Evolutionary conservation across 2,329 filamentous ascomycete genomes (phyloP).

Genomic region (Phyllosticta capitalensis): DNA sequence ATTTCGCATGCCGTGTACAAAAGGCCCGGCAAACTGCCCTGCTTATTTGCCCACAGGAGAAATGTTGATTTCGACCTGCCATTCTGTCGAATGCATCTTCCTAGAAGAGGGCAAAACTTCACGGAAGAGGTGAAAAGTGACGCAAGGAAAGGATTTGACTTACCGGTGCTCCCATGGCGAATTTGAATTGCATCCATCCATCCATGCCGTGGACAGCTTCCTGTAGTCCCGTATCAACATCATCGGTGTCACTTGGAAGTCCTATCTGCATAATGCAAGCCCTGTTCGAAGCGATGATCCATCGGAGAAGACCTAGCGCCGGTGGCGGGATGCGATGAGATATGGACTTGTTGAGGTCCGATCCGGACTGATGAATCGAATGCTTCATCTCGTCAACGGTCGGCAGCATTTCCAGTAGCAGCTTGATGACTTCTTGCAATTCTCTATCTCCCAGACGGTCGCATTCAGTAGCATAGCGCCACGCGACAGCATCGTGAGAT

Average conservation of each 20-base stretch:
- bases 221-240: constrained; percentile 23
- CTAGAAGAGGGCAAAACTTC: background rate
- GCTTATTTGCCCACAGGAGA: background rate
- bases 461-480: constrained; percentile 48
- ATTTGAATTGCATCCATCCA: constrained; percentile 70
- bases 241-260: constrained; percentile 15
- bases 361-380: constrained; percentile 32
- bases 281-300: constrained; percentile 84
- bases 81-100: too few relatives aligned
- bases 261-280: constrained; percentile 77
- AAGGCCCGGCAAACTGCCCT: background rate
- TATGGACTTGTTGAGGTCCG: constrained; percentile 42
- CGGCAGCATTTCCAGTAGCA: constrained; percentile 51
- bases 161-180: constrained; percentile 70
- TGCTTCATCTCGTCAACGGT: constrained; percentile 48
- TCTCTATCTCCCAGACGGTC: constrained; percentile 39
- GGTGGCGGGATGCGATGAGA: constrained; percentile 52
- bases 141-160: background rate
- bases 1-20: too few relatives aligned
- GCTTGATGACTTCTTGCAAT: constrained; percentile 44
- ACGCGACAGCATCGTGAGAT: constrained; percentile 24
- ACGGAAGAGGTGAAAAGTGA: background rate
- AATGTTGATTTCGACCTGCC: too few relatives aligned
- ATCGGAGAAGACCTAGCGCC: constrained; percentile 61
- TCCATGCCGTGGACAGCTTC: constrained; percentile 55